These are phyloP conservation scores for Leccinum olivaceopallidum DNA, from an alignment of 768 basidiomycete species.

Conservation along the genomic window DNA sequence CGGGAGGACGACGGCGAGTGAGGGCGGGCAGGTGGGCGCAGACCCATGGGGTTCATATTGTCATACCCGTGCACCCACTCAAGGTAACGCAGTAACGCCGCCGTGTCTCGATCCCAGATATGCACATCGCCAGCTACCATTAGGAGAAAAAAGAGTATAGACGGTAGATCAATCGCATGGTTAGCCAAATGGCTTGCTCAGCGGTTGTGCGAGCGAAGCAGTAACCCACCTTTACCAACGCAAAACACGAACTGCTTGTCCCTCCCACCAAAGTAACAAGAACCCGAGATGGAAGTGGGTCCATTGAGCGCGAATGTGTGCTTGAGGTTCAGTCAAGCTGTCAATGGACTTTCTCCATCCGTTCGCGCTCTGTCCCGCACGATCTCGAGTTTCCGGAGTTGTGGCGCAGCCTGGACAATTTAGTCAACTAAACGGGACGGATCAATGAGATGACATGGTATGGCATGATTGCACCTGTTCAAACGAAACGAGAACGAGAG, in stretches of 20 bases:
- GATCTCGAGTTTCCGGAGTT: conserved; percentile 71
- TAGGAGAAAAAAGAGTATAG: no score
- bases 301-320: conserved; percentile 70
- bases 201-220: not conserved
- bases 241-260: conserved; percentile 80
- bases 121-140: conserved; percentile 72
- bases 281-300: conserved; percentile 70
- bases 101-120: conserved; percentile 85
- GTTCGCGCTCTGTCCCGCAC: conserved; percentile 50
- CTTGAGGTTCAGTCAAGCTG: conserved; percentile 38
- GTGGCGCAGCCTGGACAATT: conserved; percentile 58
- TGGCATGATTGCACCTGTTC: conserved; percentile 21
- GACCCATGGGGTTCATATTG: no score
- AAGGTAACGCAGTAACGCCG: conserved; percentile 65
- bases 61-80: no score
- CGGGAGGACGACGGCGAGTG: no score
- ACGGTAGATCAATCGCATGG: not conserved
- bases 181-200: not conserved
- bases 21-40: no score
- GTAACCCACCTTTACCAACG: conserved; percentile 66
- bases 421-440: not conserved
- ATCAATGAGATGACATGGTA: not conserved
- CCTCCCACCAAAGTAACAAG: conserved; percentile 80
- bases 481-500: conserved; percentile 43
- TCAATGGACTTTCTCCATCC: conserved; percentile 20